Percentiles rank a stretch among this genome's conserved stretches.
Evolutionary conservation across 2,329 filamentous ascomycete species (phyloP).

Genomic region (Alternaria consortialis): DNA sequence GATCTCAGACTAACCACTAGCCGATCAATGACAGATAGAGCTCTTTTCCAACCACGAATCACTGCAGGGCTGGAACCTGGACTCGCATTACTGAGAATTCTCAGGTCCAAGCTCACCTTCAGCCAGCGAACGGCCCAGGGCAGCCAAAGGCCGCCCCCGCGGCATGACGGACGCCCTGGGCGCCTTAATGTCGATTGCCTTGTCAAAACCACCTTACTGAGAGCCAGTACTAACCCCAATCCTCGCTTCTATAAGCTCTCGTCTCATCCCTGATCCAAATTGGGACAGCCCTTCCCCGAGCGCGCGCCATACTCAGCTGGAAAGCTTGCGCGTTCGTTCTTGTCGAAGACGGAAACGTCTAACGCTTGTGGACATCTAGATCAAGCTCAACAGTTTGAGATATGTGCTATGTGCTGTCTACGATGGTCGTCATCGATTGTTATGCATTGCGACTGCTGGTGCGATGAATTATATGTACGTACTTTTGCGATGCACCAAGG

Average conservation of each 20-base stretch:
- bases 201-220: conserved; percentile 1
- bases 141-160: neutral
- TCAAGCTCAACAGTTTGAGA: conserved; percentile 5
- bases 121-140: neutral
- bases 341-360: neutral
- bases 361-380: conserved; percentile 3
- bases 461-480: neutral
- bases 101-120: neutral
- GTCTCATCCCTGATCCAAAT: conserved; percentile 8
- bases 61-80: neutral
- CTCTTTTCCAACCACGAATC: neutral
- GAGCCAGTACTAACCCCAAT: neutral
- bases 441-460: conserved; percentile 1
- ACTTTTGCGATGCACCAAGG: conserved; percentile 4
- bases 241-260: conserved; percentile 4
- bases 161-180: neutral
- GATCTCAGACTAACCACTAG: neutral
- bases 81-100: neutral
- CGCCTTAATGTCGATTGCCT: conserved; percentile 1
- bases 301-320: neutral
- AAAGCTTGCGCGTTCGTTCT: neutral
- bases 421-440: neutral
- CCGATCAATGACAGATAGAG: neutral
- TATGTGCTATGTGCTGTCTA: neutral
- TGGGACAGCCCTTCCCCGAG: neutral